These are phyloP conservation scores for Cutaneotrichosporon arboriforme DNA, from an alignment of 1,284 basidiomycete species.

Conservation along the genomic window DNA sequence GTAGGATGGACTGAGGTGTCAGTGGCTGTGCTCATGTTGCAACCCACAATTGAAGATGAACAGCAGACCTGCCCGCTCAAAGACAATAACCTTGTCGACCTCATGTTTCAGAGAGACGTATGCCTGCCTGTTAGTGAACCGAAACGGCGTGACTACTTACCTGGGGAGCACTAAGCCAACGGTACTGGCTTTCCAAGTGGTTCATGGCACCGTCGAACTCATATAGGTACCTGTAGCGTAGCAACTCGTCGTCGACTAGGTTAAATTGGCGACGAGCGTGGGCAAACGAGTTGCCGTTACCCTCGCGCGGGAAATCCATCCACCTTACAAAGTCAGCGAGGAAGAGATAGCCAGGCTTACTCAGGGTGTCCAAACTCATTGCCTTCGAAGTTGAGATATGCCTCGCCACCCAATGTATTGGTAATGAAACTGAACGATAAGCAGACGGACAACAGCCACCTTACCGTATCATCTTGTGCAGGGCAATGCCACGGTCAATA, in stretches of 20 bases:
- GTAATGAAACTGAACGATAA: slow-evolving; percentile 64
- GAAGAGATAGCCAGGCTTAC: slow-evolving; percentile 48
- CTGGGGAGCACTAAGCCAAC: slow-evolving; percentile 80
- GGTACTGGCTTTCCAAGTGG: slow-evolving; percentile 66
- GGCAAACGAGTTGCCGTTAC: slow-evolving; percentile 91
- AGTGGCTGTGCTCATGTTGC: neutral
- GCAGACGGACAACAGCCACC: slow-evolving; percentile 41
- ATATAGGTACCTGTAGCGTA: slow-evolving; percentile 90
- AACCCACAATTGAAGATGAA: slow-evolving; percentile 83
- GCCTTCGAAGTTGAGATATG: slow-evolving; percentile 96
- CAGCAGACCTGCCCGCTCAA: slow-evolving; percentile 82
- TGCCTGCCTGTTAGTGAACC: slow-evolving; percentile 53
- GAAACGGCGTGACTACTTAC: slow-evolving; percentile 46
- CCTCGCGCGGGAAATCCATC: slow-evolving; percentile 96
- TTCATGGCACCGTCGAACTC: slow-evolving; percentile 96
- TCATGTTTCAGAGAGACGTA: slow-evolving; percentile 92
- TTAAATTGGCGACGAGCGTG: slow-evolving; percentile 96
- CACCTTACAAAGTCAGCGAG: slow-evolving; percentile 58
- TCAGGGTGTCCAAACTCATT: slow-evolving; percentile 98
- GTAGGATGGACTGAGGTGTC: slow-evolving; percentile 61
- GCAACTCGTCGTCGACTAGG: slow-evolving; percentile 73
- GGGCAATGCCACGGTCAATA: slow-evolving; percentile 79
- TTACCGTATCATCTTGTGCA: slow-evolving; percentile 98
- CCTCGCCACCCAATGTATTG: slow-evolving; percentile 89
- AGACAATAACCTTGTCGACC: slow-evolving; percentile 83